Evolutionary conservation across 2,329 filamentous ascomycete species (phyloP).

Genomic region (Fusarium verrucosum): DNA sequence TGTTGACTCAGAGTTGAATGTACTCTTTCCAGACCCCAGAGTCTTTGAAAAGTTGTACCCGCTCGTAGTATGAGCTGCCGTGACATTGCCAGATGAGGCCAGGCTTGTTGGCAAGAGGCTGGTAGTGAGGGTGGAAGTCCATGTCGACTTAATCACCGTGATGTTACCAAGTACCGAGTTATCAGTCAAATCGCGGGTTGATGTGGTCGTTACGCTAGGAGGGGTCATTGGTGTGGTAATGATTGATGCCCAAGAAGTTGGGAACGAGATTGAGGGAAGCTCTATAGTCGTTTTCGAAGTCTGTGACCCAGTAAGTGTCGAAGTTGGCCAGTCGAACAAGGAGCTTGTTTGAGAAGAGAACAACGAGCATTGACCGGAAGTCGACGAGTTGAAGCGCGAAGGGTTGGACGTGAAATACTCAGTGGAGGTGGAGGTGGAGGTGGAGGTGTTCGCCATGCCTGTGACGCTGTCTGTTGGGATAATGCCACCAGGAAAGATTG

Average conservation of each 20-base stretch:
- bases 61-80: conserved; percentile 15
- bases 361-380: background rate
- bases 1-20: conserved; percentile 2
- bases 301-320: conserved; percentile 9
- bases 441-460: conserved; percentile 1
- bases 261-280: conserved; percentile 9
- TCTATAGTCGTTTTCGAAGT: background rate
- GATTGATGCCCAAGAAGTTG: conserved; percentile 10
- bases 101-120: conserved; percentile 6
- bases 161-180: background rate
- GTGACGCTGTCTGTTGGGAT: conserved; percentile 13
- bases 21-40: background rate
- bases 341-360: conserved; percentile 3
- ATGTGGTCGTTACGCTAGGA: conserved; percentile 1
- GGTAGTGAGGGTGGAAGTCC: conserved; percentile 30
- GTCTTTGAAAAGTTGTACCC: conserved; percentile 22
- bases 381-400: conserved; percentile 13
- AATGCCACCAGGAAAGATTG: conserved; percentile 27
- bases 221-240: conserved; percentile 21
- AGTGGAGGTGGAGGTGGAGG: conserved; percentile 8
- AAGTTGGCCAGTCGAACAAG: conserved; percentile 32
- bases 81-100: conserved; percentile 10
- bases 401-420: conserved; percentile 4
- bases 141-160: conserved; percentile 13
- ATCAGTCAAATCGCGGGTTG: background rate